These are phyloP conservation scores for Fragilariopsis cylindrus DNA, from an alignment of 108 stramenopile genomes.

Conservation along the genomic window DNA sequence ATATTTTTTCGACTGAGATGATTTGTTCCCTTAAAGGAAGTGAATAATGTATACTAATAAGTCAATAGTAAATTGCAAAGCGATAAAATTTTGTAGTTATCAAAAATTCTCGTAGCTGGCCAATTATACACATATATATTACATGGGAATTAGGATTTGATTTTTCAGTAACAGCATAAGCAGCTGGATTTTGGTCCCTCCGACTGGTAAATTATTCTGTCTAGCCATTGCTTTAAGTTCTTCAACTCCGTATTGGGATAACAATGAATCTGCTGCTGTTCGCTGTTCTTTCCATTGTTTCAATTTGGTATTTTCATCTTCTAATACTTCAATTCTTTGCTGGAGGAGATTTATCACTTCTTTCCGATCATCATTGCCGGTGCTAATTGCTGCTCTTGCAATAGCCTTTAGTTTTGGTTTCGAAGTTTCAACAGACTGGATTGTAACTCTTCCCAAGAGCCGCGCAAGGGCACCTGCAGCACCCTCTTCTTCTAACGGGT, in stretches of 20 bases:
- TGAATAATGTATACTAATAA: neutral
- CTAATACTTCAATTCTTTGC: slow-evolving; percentile 21
- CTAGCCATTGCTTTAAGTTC: slow-evolving; percentile 42
- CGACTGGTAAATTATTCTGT: slow-evolving; percentile 23
- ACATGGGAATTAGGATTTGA: slow-evolving; percentile 10
- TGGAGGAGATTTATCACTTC: slow-evolving; percentile 10
- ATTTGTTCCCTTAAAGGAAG: neutral
- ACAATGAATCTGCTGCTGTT: slow-evolving; percentile 23
- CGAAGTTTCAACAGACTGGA: slow-evolving; percentile 27
- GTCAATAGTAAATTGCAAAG: neutral
- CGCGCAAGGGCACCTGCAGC: slow-evolving; percentile 34
- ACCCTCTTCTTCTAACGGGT: slow-evolving; percentile 42
- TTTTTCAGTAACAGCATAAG: slow-evolving; percentile 39
- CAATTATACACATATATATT: neutral
- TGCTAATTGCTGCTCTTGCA: slow-evolving; percentile 29
- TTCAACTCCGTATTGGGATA: slow-evolving; percentile 27
- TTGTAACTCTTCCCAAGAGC: slow-evolving; percentile 36
- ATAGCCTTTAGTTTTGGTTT: slow-evolving; percentile 41
- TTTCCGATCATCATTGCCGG: slow-evolving; percentile 10
- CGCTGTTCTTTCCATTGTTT: slow-evolving; percentile 25
- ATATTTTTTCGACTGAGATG: neutral
- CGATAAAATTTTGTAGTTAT: neutral
- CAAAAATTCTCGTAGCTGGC: too few relatives aligned
- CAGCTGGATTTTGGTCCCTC: slow-evolving; percentile 42
- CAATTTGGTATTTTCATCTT: slow-evolving; percentile 32